Evolutionary conservation across 441 rosid genomes (phyloP), one percentile per base, ranked within the genome.

Genomic region (Dalechampia spathulata): DNA sequence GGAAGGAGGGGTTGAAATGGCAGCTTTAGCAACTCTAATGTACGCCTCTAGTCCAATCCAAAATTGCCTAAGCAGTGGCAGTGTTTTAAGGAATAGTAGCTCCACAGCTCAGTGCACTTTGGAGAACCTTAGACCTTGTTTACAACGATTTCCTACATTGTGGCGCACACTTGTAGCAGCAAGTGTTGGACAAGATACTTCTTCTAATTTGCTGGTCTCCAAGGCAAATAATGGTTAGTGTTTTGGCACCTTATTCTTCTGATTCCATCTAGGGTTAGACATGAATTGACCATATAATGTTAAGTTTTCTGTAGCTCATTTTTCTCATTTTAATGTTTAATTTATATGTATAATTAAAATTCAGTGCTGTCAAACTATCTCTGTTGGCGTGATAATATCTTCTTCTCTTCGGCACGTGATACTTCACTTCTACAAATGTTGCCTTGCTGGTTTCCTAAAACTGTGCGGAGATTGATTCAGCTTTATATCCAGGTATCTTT

Each of bases 11-110:
- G 86, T 87, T 60, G 97, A 90, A 81, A 68, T 94, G 92, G 96
- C 97, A 47, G 99, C 99, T 75, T 70, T 94, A 71, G 97, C 99
- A 67, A 94, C 99, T 73, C 78, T 94, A 67, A 82, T 90, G 94
- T 82, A 75, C 68, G 90, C 96, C 44, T 66, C 85, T 49, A 69
- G 71, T 49, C 89, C 96, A 59, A 79, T 94, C 66, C 95, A 88
- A 68, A 77, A 72, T 48, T 86, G 85, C 72, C 61, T 88, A 67
- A 83, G 75, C 70, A 78, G 83, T 59, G 96, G 96, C 43, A 79
- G 92, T 70, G 80, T 94, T 42, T 86, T 74, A 63, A 79, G 96
- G 83, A 88, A 75, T 58, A 64, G 86, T 69, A 80, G 81, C 73
- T 72, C 83, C 65, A 78, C 96, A 45, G 85, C 86, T 10, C 99